Base-by-base conservation (phyloP, 1,284 basidiomycete genomes). In the Pterulicium gracile region DNA sequence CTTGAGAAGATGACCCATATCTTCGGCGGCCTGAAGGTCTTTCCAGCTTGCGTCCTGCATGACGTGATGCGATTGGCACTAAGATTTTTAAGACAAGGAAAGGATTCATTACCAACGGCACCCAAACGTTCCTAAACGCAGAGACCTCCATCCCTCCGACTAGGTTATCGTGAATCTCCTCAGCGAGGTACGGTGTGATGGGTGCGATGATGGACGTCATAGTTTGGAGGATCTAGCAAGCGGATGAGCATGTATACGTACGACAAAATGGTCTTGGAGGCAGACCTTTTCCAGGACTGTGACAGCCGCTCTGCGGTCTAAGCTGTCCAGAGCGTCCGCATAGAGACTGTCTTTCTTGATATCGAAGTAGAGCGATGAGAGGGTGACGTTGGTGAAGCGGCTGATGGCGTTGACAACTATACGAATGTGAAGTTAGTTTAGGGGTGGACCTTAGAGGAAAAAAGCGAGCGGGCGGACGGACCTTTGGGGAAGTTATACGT, bases 301-400 rank as follows among this genome's bases (percentile, higher is more conserved):
- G 2, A 93, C 61, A 15, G 87, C 71, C 0, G 75, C 73, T 46
- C 74, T 67, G 10, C 95, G 77, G 42, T 79, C 69, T 1, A 62
- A 52, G 50, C 76, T 75, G 10, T 70, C 56, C 1, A 63, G 50
- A 2, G 66, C 61, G 55, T 90, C 75, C 23, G 88, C 86, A 60
- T 99, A 98, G 3, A 99, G 68, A 32, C 77, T 76, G 62, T 98
- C 95, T 62, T 98, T 98, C 46, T 80, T 86, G 42, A 90, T 80
- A 57, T 95, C 92, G 52, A 98, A 89, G 65, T 98, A 98, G 17
- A 97, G 67, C 1, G 79, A 79, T n/a, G 82, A 88, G 24, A 85
- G 65, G 0, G 77, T 81, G 50, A 77, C 70, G 57, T 86, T 87
- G 27, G 77, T 72, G 47, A 88, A 88, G 51, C 81, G 75, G 39